Evolutionary conservation across 176 grass and related monocot genomes (phyloP).

Genomic region (Oryza meridionalis): DNA sequence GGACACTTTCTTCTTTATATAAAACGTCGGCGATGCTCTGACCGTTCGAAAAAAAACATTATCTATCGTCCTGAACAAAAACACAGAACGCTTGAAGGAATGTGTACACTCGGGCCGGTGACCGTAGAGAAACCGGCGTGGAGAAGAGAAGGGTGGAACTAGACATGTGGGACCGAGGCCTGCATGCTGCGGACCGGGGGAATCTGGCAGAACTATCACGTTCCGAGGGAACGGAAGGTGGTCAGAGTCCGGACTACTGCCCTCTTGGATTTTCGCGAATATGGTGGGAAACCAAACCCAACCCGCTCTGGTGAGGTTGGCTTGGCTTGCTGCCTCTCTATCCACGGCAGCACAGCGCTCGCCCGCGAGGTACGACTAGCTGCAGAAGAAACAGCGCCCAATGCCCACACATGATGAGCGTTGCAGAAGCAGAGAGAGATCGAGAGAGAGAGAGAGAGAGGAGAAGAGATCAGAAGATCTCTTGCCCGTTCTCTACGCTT

Average conservation of each 20-base stretch:
- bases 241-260: constrained; percentile 24
- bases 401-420: constrained; percentile 31
- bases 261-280: constrained; percentile 37
- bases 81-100: not conserved
- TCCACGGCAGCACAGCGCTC: not conserved
- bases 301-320: constrained; percentile 2
- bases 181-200: constrained; percentile 49
- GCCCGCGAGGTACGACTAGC: not conserved
- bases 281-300: constrained; percentile 42
- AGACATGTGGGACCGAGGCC: constrained; percentile 24
- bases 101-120: constrained; percentile 8
- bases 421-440: not conserved
- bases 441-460: not conserved
- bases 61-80: too few species aligned
- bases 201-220: constrained; percentile 80
- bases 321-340: not conserved
- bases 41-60: too few species aligned
- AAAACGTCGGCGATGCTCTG: too few species aligned
- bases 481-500: constrained; percentile 56
- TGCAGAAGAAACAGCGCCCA: constrained; percentile 50
- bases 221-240: constrained; percentile 50
- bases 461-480: constrained; percentile 16
- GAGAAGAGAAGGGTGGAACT: not conserved
- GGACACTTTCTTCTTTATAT: too few species aligned
- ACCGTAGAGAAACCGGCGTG: not conserved